Percentiles rank a stretch among this genome's conserved stretches.
Evolutionary conservation across 2,329 filamentous ascomycete genomes (phyloP).

Genomic region (Scedosporium apiospermum): DNA sequence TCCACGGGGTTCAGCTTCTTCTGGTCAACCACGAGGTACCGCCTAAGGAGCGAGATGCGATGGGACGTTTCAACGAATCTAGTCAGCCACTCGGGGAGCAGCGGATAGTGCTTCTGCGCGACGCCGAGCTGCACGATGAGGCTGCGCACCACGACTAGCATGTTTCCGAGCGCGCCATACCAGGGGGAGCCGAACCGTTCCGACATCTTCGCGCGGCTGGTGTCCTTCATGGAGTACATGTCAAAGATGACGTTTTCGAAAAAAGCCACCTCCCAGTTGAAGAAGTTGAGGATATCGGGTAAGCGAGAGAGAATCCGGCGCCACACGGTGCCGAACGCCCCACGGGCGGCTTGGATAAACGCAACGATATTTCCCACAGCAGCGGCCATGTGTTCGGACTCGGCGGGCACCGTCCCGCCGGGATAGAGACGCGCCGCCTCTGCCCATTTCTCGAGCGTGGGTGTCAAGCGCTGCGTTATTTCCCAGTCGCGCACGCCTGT

Average conservation of each 20-base stretch:
- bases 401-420: no score
- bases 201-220: neutral
- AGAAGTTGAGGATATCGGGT: conserved; percentile 8
- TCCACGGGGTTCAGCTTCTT: neutral
- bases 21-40: neutral
- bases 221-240: conserved; percentile 10
- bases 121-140: neutral
- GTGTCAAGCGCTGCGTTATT: no score
- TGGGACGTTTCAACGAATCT: neutral
- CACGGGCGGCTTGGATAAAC: no score
- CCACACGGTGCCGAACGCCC: neutral
- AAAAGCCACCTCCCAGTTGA: conserved; percentile 12
- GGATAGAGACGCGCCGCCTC: no score
- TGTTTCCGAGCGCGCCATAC: neutral
- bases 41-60: neutral
- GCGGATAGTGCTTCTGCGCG: neutral
- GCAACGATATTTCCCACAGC: no score
- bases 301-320: conserved; percentile 11
- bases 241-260: conserved; percentile 15
- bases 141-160: neutral
- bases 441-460: no score
- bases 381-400: neutral
- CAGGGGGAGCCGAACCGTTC: neutral
- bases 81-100: neutral
- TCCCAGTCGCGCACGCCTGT: no score